phyloP scores from a whole-genome alignment of 1,139 yeast genomes.

The Sugiyamaella novakii region DNA sequence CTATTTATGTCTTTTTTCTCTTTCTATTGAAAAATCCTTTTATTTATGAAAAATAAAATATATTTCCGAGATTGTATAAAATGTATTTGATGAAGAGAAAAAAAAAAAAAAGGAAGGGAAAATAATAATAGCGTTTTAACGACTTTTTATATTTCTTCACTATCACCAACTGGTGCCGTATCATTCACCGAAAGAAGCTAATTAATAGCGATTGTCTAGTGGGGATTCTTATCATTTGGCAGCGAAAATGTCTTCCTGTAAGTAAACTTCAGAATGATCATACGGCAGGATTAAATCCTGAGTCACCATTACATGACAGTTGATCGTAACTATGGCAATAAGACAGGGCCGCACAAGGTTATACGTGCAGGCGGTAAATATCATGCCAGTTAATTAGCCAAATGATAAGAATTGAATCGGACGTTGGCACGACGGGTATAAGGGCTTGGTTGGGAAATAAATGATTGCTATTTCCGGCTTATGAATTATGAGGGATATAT shows the following conservation, averaged over 20 bases:
- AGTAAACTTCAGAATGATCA: conserved; percentile 8
- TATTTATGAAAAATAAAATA: conserved; percentile 1
- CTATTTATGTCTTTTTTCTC: conserved; percentile 6
- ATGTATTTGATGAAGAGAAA: neutral
- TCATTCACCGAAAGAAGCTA: neutral
- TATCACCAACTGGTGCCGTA: conserved; percentile 10
- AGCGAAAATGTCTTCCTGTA: neutral
- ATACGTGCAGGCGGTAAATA: neutral
- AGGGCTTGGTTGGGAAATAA: too few relatives aligned
- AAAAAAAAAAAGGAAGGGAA: neutral
- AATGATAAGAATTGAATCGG: too few relatives aligned
- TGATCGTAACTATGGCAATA: too few relatives aligned
- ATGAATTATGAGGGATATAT: too few relatives aligned
- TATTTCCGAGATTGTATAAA: neutral
- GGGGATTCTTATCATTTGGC: conserved; percentile 4
- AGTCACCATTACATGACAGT: conserved; percentile 11
- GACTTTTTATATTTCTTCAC: neutral
- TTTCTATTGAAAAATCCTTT: neutral
- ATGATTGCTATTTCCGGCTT: too few relatives aligned
- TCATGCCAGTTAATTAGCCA: too few relatives aligned
- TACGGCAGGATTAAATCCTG: neutral
- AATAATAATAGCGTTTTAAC: neutral
- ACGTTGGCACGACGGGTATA: too few relatives aligned
- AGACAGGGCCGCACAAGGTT: too few relatives aligned
- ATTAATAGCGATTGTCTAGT: neutral